Evolutionary conservation across 768 basidiomycete genomes (phyloP).

Genomic region (Candolleomyces eurysporus): DNA sequence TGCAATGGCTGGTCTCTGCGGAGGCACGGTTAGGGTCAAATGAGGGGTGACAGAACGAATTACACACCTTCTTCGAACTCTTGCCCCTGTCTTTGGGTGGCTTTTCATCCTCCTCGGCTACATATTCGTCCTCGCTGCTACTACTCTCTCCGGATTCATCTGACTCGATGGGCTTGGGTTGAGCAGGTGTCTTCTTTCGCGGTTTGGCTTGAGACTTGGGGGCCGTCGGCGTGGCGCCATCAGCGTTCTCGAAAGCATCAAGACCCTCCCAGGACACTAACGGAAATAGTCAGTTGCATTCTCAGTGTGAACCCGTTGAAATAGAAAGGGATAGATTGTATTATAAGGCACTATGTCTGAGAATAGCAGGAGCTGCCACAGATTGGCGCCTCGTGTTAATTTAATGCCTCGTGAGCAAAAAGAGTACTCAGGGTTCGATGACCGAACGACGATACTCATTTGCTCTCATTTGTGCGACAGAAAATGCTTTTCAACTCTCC

Average conservation of each 20-base stretch:
- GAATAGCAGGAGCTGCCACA: neutral
- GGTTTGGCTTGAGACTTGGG: conserved; percentile 29
- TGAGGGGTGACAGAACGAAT: conserved; percentile 7
- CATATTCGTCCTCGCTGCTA: conserved; percentile 72
- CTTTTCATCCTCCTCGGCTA: conserved; percentile 43
- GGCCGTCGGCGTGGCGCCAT: conserved; percentile 21
- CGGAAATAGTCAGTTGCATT: conserved; percentile 14
- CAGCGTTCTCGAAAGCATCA: conserved; percentile 51
- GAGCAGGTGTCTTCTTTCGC: conserved; percentile 23
- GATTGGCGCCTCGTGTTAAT: no score
- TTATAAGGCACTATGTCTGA: conserved; percentile 1
- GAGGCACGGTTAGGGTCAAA: neutral
- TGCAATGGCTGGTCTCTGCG: conserved; percentile 1
- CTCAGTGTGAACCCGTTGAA: conserved; percentile 2
- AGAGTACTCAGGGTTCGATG: conserved; percentile 7
- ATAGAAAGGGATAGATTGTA: conserved; percentile 8
- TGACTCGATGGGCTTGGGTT: conserved; percentile 13
- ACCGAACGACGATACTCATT: conserved; percentile 8
- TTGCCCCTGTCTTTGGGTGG: conserved; percentile 43
- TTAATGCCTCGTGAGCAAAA: conserved; percentile 2
- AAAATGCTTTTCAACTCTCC: neutral
- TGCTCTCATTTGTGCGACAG: conserved; percentile 5
- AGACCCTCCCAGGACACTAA: conserved; percentile 75
- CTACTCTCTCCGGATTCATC: conserved; percentile 50
- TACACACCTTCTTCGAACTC: conserved; percentile 7